Conservation (phyloP, 352 stramenopile species). For the Phytopythium vexans region DNA sequence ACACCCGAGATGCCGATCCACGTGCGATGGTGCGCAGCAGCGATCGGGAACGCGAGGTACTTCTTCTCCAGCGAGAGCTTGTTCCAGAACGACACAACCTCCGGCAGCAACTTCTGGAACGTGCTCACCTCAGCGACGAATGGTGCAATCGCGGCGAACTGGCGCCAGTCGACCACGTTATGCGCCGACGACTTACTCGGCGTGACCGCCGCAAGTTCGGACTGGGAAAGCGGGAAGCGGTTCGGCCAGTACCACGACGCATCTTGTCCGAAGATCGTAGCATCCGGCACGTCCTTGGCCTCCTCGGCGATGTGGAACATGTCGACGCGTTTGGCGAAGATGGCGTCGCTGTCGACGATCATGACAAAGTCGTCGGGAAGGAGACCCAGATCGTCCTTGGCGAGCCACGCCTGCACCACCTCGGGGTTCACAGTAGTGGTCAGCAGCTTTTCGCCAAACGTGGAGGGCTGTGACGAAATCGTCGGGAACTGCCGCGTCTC, state of each 20-base stretch:
- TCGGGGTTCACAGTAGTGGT: constrained; percentile 59
- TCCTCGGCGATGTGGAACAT: constrained; percentile 68
- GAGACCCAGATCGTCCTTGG: constrained; percentile 24
- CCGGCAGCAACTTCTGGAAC: constrained; percentile 47
- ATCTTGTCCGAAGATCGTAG: constrained; percentile 65
- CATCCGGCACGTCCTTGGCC: constrained; percentile 51
- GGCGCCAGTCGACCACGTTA: constrained; percentile 60
- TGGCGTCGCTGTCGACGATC: constrained; percentile 74
- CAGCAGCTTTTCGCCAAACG: constrained; percentile 58
- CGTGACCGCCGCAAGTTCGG: constrained; percentile 33
- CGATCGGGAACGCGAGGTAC: constrained; percentile 68
- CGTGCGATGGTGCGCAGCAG: constrained; percentile 49
- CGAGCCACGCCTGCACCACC: constrained; percentile 59
- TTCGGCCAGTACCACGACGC: constrained; percentile 78
- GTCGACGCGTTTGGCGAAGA: constrained; percentile 80
- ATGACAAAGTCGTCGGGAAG: constrained; percentile 66
- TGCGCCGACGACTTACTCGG: constrained; percentile 36
- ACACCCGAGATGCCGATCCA: constrained; percentile 63
- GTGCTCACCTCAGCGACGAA: constrained; percentile 63
- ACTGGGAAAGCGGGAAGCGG: constrained; percentile 30
- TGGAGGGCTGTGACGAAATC: constrained; percentile 14
- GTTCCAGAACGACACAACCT: constrained; percentile 40
- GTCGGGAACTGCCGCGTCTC: constrained; percentile 39
- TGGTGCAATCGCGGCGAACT: constrained; percentile 66
- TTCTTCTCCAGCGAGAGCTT: constrained; percentile 49